Conservation (phyloP, 306 rosid genomes). For the Biancaea sappan region DNA sequence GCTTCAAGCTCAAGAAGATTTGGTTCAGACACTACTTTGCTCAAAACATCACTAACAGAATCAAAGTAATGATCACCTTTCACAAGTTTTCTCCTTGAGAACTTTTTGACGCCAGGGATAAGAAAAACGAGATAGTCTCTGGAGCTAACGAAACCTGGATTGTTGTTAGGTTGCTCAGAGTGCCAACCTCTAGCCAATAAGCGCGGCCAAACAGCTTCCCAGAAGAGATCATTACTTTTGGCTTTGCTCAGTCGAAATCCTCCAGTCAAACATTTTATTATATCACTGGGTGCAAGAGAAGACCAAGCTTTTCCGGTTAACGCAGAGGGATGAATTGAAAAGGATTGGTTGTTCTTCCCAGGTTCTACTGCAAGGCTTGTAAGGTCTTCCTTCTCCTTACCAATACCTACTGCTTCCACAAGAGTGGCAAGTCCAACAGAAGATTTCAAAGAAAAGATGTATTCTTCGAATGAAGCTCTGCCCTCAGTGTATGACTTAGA, state of each 20-base stretch:
- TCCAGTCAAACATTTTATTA: conserved; percentile 63
- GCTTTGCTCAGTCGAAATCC: conserved; percentile 74
- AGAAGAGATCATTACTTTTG: conserved; percentile 68
- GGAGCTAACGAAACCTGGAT: conserved; percentile 55
- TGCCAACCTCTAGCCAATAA: conserved; percentile 84
- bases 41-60: conserved; percentile 76
- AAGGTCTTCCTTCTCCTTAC: conserved; percentile 75
- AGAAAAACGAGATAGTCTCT: conserved; percentile 63
- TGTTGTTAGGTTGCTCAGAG: conserved; percentile 68
- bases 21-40: conserved; percentile 78
- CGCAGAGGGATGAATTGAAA: conserved; percentile 36
- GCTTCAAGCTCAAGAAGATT: conserved; percentile 68
- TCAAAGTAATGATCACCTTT: conserved; percentile 80
- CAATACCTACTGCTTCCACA: conserved; percentile 75
- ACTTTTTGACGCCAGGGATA: conserved; percentile 71
- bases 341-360: conserved; percentile 45
- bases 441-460: conserved; percentile 62
- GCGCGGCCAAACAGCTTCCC: conserved; percentile 98
- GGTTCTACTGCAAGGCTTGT: conserved; percentile 57
- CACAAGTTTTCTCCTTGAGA: conserved; percentile 67
- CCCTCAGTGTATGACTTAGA: conserved; percentile 68
- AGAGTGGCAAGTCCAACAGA: conserved; percentile 58
- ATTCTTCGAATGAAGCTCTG: conserved; percentile 63
- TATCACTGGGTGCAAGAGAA: conserved; percentile 63
- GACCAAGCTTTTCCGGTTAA: conserved; percentile 61